Evolutionary conservation across 192 early-diverging fungal genomes (phyloP), one percentile per base, ranked within the genome.

Genomic region (Fimicolochytrium jonesii): DNA sequence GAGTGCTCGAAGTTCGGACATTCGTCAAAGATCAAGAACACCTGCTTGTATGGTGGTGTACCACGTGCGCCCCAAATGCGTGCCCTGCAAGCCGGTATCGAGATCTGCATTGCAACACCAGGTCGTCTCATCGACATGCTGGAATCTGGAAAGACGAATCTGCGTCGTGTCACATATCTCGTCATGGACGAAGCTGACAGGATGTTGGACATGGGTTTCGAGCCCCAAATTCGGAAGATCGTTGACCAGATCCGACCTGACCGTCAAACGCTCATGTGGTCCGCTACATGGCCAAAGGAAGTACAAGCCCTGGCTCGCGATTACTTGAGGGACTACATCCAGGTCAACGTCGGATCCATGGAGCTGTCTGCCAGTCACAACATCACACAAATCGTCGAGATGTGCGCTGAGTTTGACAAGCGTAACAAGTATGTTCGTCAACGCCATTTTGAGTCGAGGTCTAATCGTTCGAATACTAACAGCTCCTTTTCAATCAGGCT

Each of bases 181-280:
- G 96, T 99, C 34, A 80, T 99, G 58, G 95, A 98, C 79, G 95
- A 98, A 71, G 95, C 95, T n/a, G 95, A 98, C 74, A 86, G 93
- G 51, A 96, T 96, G 95, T 75, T 98, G 58, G 95, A 98, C 71
- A 97, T 98, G 94, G 94, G 96, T 63, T 97, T 96, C 67, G 96
- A 98, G 77, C 92, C 92, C 43, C 94, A 98, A 73, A 95, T 98
- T 70, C 88, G 94, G 59, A 92, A 93, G 71, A 96, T 98, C 63
- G 92, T 99, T 10, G 92, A 93, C 54, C 93, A 93, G 72, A 96
- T 97, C 73, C 86, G 94, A 3, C 95, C 94, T 32, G 95, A 99
- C 62, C 81, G 97, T 59, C 97, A 99, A 72, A 99, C 95, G 20
- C 84, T 99, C 44, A 94, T 99, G 92, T 99, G 94, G 92, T 93